Conservation (phyloP, 768 basidiomycete species). For the Tulasnella sp. region DNA sequence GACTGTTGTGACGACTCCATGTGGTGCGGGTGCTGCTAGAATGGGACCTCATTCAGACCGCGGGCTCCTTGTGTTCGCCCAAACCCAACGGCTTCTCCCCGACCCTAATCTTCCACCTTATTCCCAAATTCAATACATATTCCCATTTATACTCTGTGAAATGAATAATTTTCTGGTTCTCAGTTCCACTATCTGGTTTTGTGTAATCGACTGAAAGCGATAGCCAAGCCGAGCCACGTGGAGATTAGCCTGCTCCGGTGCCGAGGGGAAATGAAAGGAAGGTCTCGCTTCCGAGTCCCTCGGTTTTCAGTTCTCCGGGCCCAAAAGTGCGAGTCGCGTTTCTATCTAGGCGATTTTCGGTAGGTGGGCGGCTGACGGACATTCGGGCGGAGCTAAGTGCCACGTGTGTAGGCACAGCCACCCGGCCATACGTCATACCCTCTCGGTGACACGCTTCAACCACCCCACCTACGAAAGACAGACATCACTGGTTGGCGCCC, state of each 20-base stretch:
- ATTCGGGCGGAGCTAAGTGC: neutral
- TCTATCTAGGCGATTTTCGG: neutral
- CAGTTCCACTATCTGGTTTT: neutral
- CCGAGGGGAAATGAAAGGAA: neutral
- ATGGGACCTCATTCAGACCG: neutral
- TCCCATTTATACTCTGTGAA: neutral
- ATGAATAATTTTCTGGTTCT: neutral
- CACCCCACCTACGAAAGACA: neutral
- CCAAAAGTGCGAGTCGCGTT: neutral
- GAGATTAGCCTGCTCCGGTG: neutral
- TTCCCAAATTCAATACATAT: neutral
- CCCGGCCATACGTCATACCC: neutral
- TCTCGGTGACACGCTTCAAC: neutral
- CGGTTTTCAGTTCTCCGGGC: neutral
- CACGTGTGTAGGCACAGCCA: neutral
- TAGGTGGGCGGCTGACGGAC: neutral
- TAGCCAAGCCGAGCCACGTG: neutral
- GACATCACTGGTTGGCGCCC: neutral
- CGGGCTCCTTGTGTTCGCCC: neutral
- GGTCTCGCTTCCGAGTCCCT: neutral
- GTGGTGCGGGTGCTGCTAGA: neutral
- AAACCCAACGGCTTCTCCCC: neutral
- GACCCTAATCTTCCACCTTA: neutral
- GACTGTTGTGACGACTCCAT: slow-evolving; percentile 5
- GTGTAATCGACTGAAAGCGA: neutral